phyloP scores from a whole-genome alignment of 2,329 filamentous ascomycete species.

The Venturiaceae sp. region DNA sequence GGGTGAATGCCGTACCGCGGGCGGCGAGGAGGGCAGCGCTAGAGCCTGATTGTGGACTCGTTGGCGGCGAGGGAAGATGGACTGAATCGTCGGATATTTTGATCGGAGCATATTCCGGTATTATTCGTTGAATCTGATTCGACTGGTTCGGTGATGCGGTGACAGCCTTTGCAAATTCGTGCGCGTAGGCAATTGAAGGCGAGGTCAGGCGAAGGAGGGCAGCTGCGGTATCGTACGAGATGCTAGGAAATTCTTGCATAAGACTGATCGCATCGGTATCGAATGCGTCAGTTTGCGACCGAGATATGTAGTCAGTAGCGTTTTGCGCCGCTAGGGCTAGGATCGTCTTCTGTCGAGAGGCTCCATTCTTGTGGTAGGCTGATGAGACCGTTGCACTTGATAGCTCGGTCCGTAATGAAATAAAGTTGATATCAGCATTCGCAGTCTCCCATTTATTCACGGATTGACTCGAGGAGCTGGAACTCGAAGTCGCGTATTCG shows the following conservation, averaged over 20 bases:
- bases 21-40: slow-evolving; percentile 37
- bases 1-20: slow-evolving; percentile 41
- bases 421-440: slow-evolving; percentile 50
- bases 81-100: slow-evolving; percentile 21
- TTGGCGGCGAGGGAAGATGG: slow-evolving; percentile 9
- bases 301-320: slow-evolving; percentile 25
- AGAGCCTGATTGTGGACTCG: slow-evolving; percentile 17
- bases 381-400: slow-evolving; percentile 41
- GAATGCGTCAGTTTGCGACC: slow-evolving; percentile 25
- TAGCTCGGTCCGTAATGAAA: slow-evolving; percentile 42
- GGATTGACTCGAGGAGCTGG: slow-evolving; percentile 11
- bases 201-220: slow-evolving; percentile 47
- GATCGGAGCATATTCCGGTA: slow-evolving; percentile 35
- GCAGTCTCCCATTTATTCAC: slow-evolving; percentile 50
- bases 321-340: slow-evolving; percentile 37
- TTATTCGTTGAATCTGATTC: slow-evolving; percentile 27
- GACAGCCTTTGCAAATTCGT: slow-evolving; percentile 49
- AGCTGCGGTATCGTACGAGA: slow-evolving; percentile 38
- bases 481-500: slow-evolving; percentile 20
- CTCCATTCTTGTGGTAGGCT: slow-evolving; percentile 48
- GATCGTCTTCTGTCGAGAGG: slow-evolving; percentile 47
- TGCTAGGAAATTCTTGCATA: slow-evolving; percentile 41
- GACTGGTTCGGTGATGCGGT: slow-evolving; percentile 15
- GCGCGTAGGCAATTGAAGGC: slow-evolving; percentile 46
- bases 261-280: slow-evolving; percentile 43